Evolutionary conservation across 176 grass and related monocot species (phyloP), one percentile per base, ranked within the genome.

Genomic region (Olyra latifolia): DNA sequence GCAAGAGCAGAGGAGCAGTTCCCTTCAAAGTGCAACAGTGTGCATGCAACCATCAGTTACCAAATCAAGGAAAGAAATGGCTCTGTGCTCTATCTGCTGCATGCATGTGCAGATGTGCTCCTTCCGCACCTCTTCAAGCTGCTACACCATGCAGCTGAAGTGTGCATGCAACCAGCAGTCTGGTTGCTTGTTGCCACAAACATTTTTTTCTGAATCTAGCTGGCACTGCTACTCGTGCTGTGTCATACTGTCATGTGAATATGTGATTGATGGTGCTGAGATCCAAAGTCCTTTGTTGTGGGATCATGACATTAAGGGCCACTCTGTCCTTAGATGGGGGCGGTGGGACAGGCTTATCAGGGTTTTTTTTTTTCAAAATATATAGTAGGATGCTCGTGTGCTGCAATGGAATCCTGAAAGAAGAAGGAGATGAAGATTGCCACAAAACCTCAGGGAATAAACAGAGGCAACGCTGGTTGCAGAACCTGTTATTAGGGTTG

Each of bases 291-390:
- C 58, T 74, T 43, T 52, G 32, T 65, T 44, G 45, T 42, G 27
- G 80, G 70, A 55, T 15, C 69, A 64, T 83, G 70, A 83, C 70
- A 53, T 74, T 44, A 30, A 62, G 64, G 28, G 56, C 20, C 42
- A 40, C 13, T 25, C 19, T 45, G 62, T 2, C 46, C 46, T 53
- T 64, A 0, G 10, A 69, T 62, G 5, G 12, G 22, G 46, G 27
- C 20, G 58, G 24, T 70, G 39, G 77, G 63, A 22, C 17, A 4
- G 13, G 25, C 0, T 62, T 62, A 13, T 62, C 6, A 29, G 24
- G 2, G n/a, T n/a, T n/a, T n/a, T 25, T 58, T 15, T 13, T 13
- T 13, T 54, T 8, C 0, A 50, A 19, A n/a, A n/a, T n/a, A n/a
- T n/a, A n/a, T n/a, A n/a, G n/a, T n/a, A n/a, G n/a, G n/a, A n/a